Percentiles rank a stretch among this genome's conserved stretches.
These are phyloP conservation scores for Cryptosporidium sp. DNA, from an alignment of 169 alveolate genomes.

Conservation along the genomic window DNA sequence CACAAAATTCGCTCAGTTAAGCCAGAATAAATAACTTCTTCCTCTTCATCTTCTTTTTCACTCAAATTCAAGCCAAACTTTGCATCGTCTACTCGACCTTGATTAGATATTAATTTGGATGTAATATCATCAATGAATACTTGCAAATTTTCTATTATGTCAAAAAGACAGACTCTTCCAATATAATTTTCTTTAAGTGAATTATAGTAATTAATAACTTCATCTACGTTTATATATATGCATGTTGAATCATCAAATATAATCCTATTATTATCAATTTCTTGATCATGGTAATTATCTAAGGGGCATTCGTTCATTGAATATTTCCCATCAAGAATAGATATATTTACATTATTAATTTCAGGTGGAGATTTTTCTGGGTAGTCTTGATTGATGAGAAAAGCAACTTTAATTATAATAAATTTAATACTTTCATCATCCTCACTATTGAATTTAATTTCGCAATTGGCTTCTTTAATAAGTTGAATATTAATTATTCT, in stretches of 20 bases:
- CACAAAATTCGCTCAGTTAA: conserved; percentile 27
- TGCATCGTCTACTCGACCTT: not conserved
- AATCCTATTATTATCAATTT: not conserved
- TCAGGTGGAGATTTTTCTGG: conserved; percentile 41
- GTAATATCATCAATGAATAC: conserved; percentile 17
- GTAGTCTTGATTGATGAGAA: conserved; percentile 22
- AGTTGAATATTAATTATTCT: conserved; percentile 14
- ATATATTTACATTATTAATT: conserved; percentile 4
- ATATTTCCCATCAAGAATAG: conserved; percentile 36
- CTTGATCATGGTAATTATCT: conserved; percentile 3
- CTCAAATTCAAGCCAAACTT: not conserved
- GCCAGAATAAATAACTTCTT: conserved; percentile 14
- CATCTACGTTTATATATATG: conserved; percentile 5
- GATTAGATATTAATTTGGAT: not conserved
- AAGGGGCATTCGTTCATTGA: conserved; percentile 12
- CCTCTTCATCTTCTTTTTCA: conserved; percentile 3
- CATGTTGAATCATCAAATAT: conserved; percentile 24
- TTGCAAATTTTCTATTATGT: conserved; percentile 43
- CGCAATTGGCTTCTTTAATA: conserved; percentile 19
- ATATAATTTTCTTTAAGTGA: conserved; percentile 23
- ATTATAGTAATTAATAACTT: conserved; percentile 32
- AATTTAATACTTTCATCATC: conserved; percentile 7
- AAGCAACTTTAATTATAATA: conserved; percentile 24
- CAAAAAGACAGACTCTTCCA: conserved; percentile 65
- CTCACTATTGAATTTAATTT: not conserved